phyloP scores from a whole-genome alignment of 371 early-diverging fungal species.

The Funneliformis caledonium region DNA sequence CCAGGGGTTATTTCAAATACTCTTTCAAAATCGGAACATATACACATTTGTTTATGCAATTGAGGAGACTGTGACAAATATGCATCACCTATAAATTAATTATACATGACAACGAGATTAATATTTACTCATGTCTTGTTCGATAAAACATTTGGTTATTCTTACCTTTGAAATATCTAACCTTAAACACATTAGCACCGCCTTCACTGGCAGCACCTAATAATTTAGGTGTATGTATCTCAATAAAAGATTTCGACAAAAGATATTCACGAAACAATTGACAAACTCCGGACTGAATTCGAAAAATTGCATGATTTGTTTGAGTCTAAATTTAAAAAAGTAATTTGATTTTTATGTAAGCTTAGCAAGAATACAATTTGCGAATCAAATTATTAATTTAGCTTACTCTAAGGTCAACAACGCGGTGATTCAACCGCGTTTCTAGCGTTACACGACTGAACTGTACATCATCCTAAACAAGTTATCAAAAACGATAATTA shows the following conservation, averaged over 20 bases:
- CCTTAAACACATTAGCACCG: constrained; percentile 98
- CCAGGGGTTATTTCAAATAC: constrained; percentile 99
- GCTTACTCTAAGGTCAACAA: constrained; percentile 91
- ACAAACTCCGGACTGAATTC: constrained; percentile 95
- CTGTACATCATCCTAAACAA: constrained; percentile 59
- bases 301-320: constrained; percentile 98
- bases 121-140: background rate
- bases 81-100: constrained; percentile 65
- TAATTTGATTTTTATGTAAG: background rate
- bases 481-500: background rate
- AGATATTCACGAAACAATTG: constrained; percentile 95
- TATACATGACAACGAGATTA: background rate
- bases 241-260: constrained; percentile 83
- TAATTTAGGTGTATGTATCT: constrained; percentile 99
- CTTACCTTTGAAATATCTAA: constrained; percentile 95
- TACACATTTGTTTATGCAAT: constrained; percentile 99
- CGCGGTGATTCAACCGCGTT: constrained; percentile 96
- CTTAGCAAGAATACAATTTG: background rate
- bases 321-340: constrained; percentile 61
- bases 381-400: background rate
- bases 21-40: constrained; percentile 97
- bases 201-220: constrained; percentile 98
- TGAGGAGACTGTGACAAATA: constrained; percentile 99
- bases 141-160: background rate
- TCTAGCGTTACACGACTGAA: constrained; percentile 86